Conservation (phyloP, 805 yeast genomes). For the Cyberlindnera petersonii region DNA sequence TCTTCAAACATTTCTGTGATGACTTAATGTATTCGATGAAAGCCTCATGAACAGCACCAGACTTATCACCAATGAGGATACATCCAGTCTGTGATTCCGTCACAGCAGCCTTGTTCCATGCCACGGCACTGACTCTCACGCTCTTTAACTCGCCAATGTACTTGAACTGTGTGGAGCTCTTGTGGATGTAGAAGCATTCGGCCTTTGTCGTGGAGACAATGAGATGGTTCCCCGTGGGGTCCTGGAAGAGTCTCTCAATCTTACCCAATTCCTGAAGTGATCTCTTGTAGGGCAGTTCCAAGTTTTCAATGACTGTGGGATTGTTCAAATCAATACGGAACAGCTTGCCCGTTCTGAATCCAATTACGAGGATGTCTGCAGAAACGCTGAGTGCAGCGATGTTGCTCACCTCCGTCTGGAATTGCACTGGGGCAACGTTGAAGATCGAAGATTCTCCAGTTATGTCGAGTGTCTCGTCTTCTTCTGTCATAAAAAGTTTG, state of each 20-base stretch:
- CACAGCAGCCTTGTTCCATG: constrained; percentile 37
- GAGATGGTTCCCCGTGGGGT: constrained; percentile 49
- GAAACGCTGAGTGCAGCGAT: constrained; percentile 51
- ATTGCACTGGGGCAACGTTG: constrained; percentile 42
- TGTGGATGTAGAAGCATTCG: constrained; percentile 47
- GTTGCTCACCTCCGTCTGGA: constrained; percentile 44
- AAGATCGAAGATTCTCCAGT: constrained; percentile 17
- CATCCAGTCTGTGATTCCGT: constrained; percentile 39
- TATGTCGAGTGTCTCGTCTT: constrained; percentile 10
- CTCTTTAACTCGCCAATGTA: constrained; percentile 45
- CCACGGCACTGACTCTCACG: constrained; percentile 37
- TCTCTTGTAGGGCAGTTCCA: constrained; percentile 32
- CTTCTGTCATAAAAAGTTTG: constrained; percentile 20
- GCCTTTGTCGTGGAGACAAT: constrained; percentile 43
- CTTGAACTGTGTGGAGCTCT: constrained; percentile 38
- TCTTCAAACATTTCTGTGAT: constrained; percentile 40
- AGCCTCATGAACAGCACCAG: constrained; percentile 47
- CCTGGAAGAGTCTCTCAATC: constrained; percentile 40
- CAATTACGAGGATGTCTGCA: constrained; percentile 52
- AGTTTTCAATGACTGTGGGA: constrained; percentile 53
- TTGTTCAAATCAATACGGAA: constrained; percentile 61
- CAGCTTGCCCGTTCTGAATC: constrained; percentile 48
- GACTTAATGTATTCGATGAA: constrained; percentile 35
- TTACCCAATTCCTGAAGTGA: constrained; percentile 28
- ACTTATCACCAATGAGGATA: constrained; percentile 44